Evolutionary conservation across 768 basidiomycete genomes (phyloP).

Genomic region (Leucosporidium yakuticum): DNA sequence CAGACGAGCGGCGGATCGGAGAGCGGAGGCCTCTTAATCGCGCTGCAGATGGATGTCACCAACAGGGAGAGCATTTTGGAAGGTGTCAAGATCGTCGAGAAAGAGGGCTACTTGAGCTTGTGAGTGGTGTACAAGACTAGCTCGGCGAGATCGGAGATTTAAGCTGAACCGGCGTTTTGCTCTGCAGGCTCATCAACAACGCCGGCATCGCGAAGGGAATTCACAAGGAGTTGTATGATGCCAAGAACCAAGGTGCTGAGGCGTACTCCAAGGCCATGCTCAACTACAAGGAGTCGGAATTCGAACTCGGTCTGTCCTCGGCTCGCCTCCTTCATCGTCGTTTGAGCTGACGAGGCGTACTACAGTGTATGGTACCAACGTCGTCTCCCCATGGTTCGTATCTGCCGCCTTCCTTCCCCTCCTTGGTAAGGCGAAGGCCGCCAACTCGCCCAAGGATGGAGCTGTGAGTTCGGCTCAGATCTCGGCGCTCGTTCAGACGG

Average conservation of each 20-base stretch:
- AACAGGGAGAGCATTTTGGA: background rate
- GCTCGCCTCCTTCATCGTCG: too few relatives aligned
- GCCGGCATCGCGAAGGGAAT: background rate
- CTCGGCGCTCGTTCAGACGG: too few relatives aligned
- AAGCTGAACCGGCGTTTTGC: background rate
- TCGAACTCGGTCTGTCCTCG: too few relatives aligned
- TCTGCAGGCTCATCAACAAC: background rate
- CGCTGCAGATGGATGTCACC: background rate
- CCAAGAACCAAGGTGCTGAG: background rate
- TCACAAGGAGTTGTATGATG: background rate
- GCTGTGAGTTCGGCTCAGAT: background rate
- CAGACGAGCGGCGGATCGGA: conserved; percentile 19
- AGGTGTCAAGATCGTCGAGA: background rate
- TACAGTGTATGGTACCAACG: background rate
- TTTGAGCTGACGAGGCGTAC: background rate
- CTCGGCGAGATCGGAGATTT: background rate
- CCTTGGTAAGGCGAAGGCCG: background rate
- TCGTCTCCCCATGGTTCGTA: background rate
- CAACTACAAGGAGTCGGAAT: background rate
- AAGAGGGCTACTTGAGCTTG: background rate
- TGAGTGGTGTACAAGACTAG: background rate
- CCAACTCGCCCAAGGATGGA: background rate
- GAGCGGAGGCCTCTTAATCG: background rate
- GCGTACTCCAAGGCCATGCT: background rate
- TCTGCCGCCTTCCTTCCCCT: background rate